Conservation (phyloP, 139 green algal species). For the Diplosphaera chodatii region DNA sequence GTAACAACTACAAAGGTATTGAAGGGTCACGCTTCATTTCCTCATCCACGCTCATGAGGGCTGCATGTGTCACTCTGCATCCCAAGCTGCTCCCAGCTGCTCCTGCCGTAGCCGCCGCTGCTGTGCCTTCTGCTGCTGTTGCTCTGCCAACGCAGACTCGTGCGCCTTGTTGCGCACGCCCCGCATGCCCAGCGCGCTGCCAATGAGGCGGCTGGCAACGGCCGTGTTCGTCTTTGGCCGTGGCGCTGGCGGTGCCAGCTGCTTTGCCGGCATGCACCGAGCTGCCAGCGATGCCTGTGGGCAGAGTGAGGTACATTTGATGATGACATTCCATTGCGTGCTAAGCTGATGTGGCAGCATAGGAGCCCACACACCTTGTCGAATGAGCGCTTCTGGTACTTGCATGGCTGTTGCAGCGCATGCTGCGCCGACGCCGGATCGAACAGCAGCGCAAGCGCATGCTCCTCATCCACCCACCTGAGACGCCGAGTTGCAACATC, state of each 20-base stretch:
- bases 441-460: background rate
- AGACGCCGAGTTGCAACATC: background rate
- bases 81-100: background rate
- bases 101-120: background rate
- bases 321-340: too few species aligned
- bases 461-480: background rate
- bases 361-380: background rate
- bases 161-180: background rate
- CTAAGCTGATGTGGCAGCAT: background rate
- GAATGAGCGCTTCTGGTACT: background rate
- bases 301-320: too few species aligned
- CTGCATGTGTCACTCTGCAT: too few species aligned
- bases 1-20: too few species aligned
- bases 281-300: background rate
- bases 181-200: background rate
- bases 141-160: background rate
- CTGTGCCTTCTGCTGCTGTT: background rate
- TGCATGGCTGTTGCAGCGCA: background rate
- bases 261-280: background rate
- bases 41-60: too few species aligned
- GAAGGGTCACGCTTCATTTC: too few species aligned
- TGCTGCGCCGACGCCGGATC: background rate
- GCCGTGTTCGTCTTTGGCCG: background rate
- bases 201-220: slow-evolving; percentile 2
- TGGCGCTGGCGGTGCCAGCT: slow-evolving; percentile 1